These are phyloP conservation scores for Mortierella antarctica DNA, from an alignment of 192 early-diverging fungal genomes.

Conservation along the genomic window DNA sequence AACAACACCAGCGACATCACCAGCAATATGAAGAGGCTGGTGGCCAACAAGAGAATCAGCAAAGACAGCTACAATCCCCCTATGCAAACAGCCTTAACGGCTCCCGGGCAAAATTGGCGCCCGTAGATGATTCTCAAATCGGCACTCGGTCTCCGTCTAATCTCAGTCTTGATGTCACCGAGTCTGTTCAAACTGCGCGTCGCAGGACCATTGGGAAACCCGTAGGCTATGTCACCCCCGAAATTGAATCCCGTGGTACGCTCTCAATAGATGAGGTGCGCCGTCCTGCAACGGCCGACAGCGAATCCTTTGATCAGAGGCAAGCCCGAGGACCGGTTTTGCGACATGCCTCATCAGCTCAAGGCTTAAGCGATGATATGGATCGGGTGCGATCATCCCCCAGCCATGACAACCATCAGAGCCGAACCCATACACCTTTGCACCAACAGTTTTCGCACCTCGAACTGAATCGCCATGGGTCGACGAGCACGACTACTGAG, in stretches of 20 bases:
- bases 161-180: constrained; percentile 16
- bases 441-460: constrained; percentile 19
- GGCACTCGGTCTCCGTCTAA: background rate
- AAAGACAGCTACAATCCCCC: background rate
- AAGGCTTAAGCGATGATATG: background rate
- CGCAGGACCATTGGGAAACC: constrained; percentile 47
- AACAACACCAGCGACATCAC: constrained; percentile 1
- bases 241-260: constrained; percentile 8
- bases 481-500: background rate
- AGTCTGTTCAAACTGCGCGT: constrained; percentile 28
- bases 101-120: background rate
- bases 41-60: background rate
- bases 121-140: constrained; percentile 10
- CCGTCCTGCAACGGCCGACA: background rate
- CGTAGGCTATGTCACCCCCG: constrained; percentile 21
- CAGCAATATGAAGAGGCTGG: constrained; percentile 10
- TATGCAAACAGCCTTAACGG: constrained; percentile 4
- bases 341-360: constrained; percentile 2
- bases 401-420: background rate
- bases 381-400: too few relatives aligned
- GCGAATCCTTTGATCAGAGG: background rate
- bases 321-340: background rate
- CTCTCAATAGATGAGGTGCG: constrained; percentile 9
- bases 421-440: constrained; percentile 7
- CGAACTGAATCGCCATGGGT: constrained; percentile 24